Conservation (phyloP, 108 stramenopile species). For the Nitzschia sp. region DNA sequence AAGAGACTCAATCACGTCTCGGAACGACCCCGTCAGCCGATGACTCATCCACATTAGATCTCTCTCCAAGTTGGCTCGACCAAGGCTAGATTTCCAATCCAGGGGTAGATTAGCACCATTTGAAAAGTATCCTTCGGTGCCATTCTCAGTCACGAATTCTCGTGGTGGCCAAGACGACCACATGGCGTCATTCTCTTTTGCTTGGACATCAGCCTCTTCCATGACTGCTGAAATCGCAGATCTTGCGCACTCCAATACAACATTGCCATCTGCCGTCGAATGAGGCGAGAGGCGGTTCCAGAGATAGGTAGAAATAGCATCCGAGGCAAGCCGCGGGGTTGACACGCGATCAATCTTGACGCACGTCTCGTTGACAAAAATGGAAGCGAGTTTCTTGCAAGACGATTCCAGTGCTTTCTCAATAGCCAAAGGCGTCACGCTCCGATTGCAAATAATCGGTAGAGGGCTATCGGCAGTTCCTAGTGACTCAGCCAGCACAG, state of each 20-base stretch:
- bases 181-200: background rate
- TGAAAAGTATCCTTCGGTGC: slow-evolving; percentile 34
- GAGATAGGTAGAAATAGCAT: background rate
- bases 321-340: slow-evolving; percentile 1
- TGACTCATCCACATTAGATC: background rate
- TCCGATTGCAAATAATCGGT: slow-evolving; percentile 8
- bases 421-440: slow-evolving; percentile 2
- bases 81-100: slow-evolving; percentile 22
- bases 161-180: slow-evolving; percentile 35
- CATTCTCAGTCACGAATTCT: slow-evolving; percentile 18
- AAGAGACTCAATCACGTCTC: slow-evolving; percentile 26
- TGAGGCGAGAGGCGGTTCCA: slow-evolving; percentile 1
- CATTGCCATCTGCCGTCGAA: slow-evolving; percentile 1
- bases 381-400: slow-evolving; percentile 1
- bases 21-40: slow-evolving; percentile 25
- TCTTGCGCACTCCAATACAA: slow-evolving; percentile 20
- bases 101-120: slow-evolving; percentile 20
- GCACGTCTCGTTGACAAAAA: slow-evolving; percentile 27
- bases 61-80: slow-evolving; percentile 2
- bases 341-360: slow-evolving; percentile 14
- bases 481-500: slow-evolving; percentile 5
- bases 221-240: slow-evolving; percentile 14
- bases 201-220: slow-evolving; percentile 11
- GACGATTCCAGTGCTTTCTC: slow-evolving; percentile 20
- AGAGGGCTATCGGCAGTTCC: background rate